Percentiles rank a stretch among this genome's conserved stretches.
Evolutionary conservation across 2,329 filamentous ascomycete species (phyloP).

Genomic region (Pseudocercospora fuligena): DNA sequence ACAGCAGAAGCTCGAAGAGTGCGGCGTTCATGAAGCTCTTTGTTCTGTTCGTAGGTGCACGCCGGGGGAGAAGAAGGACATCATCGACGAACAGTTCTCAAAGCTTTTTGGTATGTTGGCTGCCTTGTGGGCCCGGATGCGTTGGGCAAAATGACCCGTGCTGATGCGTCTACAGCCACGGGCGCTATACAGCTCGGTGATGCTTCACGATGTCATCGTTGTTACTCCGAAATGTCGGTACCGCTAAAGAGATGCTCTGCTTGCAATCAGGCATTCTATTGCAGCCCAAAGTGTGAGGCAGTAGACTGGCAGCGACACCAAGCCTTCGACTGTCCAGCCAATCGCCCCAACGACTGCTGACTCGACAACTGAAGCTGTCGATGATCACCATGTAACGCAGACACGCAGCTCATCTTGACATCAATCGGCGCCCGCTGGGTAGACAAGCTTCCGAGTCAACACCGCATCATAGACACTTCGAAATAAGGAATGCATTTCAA

Average conservation of each 20-base stretch:
- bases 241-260: not conserved
- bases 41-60: not conserved
- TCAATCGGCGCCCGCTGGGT: not conserved
- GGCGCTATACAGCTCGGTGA: not conserved
- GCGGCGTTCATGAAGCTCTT: not conserved
- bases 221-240: not conserved
- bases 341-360: not conserved
- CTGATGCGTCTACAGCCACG: too few relatives aligned
- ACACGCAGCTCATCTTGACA: not conserved
- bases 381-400: not conserved
- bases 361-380: not conserved
- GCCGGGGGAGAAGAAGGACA: constrained; percentile 4
- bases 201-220: not conserved
- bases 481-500: not conserved
- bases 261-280: not conserved
- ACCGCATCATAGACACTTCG: not conserved
- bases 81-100: not conserved
- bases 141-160: not conserved
- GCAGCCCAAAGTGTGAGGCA: not conserved
- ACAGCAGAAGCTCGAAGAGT: not conserved
- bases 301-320: not conserved
- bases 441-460: not conserved
- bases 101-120: not conserved
- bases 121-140: not conserved
- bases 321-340: not conserved